Conservation (phyloP, 1,139 yeast genomes). For the Candida sp. region DNA sequence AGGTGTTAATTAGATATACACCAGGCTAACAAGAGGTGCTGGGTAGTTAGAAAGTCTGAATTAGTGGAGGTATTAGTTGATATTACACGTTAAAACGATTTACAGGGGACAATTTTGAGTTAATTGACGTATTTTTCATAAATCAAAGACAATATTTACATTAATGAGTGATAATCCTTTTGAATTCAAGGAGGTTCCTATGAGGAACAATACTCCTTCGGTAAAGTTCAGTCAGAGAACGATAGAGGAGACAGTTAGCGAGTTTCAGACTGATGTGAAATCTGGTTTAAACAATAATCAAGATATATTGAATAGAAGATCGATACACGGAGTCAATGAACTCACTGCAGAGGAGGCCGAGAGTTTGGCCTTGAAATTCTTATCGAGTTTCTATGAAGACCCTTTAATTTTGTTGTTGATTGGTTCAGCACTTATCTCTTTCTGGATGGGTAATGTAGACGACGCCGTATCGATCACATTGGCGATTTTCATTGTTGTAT, state of each 20-base stretch:
- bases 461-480: conserved; percentile 88
- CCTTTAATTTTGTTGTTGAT: conserved; percentile 83
- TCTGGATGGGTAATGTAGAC: conserved; percentile 89
- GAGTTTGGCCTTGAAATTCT: conserved; percentile 60
- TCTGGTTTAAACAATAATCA: conserved; percentile 64
- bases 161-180: conserved; percentile 34
- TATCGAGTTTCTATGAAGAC: conserved; percentile 80
- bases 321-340: conserved; percentile 77
- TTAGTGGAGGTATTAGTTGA: not conserved
- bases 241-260: conserved; percentile 57
- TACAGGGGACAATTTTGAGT: too few relatives aligned
- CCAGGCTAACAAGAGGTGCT: not conserved
- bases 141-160: not conserved
- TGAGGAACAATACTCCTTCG: conserved; percentile 39
- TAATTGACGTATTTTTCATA: too few relatives aligned
- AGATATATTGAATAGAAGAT: conserved; percentile 68
- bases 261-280: conserved; percentile 56
- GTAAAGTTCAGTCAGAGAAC: conserved; percentile 54
- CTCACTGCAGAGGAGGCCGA: conserved; percentile 75
- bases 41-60: not conserved
- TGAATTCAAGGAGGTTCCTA: conserved; percentile 14
- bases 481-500: conserved; percentile 86
- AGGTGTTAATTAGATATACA: not conserved
- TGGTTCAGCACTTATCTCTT: conserved; percentile 82
- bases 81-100: too few relatives aligned